These are phyloP conservation scores for Diaporthe capsici DNA, from an alignment of 2,329 filamentous ascomycete species.

Conservation along the genomic window DNA sequence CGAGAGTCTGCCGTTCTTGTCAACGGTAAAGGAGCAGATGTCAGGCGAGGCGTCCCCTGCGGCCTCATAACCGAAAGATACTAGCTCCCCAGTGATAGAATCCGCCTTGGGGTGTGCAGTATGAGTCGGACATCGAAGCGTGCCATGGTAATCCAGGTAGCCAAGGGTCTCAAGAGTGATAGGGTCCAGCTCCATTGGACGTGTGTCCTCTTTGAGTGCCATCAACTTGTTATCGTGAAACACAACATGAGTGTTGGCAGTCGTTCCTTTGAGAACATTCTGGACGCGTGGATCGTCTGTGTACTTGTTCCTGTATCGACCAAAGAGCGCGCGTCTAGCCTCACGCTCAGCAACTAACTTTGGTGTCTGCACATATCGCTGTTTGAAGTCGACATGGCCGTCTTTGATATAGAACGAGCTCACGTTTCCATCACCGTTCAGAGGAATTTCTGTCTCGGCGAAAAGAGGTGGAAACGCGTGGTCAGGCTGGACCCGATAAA, in stretches of 20 bases:
- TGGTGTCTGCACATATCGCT: neutral
- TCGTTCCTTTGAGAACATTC: neutral
- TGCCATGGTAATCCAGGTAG: neutral
- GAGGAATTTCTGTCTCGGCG: neutral
- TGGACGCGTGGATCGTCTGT: neutral
- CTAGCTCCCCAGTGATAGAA: neutral
- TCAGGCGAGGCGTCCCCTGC: neutral
- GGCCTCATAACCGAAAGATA: neutral
- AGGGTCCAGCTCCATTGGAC: neutral
- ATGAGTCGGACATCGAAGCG: neutral
- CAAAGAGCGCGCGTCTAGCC: neutral
- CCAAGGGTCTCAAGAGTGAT: constrained; percentile 4
- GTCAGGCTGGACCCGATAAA: neutral
- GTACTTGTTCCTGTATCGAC: constrained; percentile 2
- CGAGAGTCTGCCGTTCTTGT: neutral
- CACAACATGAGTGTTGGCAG: constrained; percentile 2
- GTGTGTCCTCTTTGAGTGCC: neutral
- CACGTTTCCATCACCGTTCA: neutral
- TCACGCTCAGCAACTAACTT: neutral
- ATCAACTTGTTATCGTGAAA: constrained; percentile 8
- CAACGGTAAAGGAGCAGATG: neutral
- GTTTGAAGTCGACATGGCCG: constrained; percentile 8
- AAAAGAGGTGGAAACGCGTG: neutral
- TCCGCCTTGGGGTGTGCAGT: neutral
- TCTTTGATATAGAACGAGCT: constrained; percentile 1